Base-by-base conservation (phyloP, 257 asterid genomes). In the Salvia rosmarinus region DNA sequence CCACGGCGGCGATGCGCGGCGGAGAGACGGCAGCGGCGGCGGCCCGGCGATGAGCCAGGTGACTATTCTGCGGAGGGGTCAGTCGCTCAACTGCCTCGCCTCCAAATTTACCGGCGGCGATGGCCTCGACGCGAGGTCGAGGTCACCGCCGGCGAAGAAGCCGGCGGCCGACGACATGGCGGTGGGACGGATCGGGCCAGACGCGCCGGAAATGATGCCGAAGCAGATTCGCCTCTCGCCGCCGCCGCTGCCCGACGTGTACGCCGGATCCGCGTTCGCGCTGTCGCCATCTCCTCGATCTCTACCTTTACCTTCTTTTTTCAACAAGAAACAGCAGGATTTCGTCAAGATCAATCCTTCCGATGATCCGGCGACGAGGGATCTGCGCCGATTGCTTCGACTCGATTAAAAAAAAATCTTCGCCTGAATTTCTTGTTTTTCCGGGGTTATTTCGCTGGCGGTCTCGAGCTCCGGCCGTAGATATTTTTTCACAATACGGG, bases 211-310 rank as follows among this genome's bases (percentile, higher is more conserved):
- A 0, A 84, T 80, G 87, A 2, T 51, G 2, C 88, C 84, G 70
- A 81, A 75, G 51, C 82, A 77, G 78, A 83, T 83, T 76, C 85
- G 79, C 1, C 58, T 75, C 11, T 64, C 75, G 2, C 71, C 80
- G 69, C 77, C 62, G 79, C 63, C 74, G 0, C 39, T 55, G 13
- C 46, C 74, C 25, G 82, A 83, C 69, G 64, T 83, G 3, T 89
- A 89, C 73, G 96, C 96, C 55, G 96, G 96, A 50, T 86, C 96
- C 32, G 92, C 85, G 28, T 86, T 66, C 58, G 64, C 80, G 16
- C 66, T 73, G 9, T 90, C 96, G 51, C 96, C 96, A 6, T 83
- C 96, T 60, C 96, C 96, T 19, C 82, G 87, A 16, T 73, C 95
- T 2, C 74, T 90, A 20, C 96, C 96, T 17, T 60, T 87, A 14